phyloP scores from a whole-genome alignment of 2,329 filamentous ascomycete species.

The Sporothrix globosa region DNA sequence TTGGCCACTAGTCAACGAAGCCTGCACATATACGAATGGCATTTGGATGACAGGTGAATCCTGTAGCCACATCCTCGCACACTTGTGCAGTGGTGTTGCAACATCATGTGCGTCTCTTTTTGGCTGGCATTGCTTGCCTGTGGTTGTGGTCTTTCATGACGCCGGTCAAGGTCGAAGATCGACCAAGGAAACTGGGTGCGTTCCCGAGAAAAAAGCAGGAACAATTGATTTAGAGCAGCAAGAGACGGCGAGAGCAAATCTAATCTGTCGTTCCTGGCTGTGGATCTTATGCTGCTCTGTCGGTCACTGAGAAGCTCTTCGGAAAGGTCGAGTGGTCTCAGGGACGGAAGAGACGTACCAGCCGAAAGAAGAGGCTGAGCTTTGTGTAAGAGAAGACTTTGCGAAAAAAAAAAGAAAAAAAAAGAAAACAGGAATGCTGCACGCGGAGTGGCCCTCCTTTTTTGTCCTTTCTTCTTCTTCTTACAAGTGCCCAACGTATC shows the following conservation, averaged over 20 bases:
- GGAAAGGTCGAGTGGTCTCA: conserved; percentile 12
- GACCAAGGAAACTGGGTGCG: background rate
- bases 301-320: background rate
- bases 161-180: background rate
- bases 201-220: background rate
- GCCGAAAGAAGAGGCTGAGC: conserved; percentile 19
- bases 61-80: background rate
- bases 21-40: background rate
- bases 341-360: background rate
- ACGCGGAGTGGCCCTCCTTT: background rate
- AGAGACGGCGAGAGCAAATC: background rate
- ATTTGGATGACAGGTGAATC: conserved; percentile 9
- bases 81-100: background rate
- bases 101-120: background rate
- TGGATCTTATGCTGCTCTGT: conserved; percentile 20
- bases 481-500: background rate
- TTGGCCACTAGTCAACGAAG: background rate
- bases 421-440: background rate
- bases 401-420: background rate
- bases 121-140: background rate
- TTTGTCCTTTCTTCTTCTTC: background rate
- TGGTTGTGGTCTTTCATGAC: background rate
- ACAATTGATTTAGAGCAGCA: too few relatives aligned
- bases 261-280: conserved; percentile 23
- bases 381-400: conserved; percentile 1